Base-by-base conservation (phyloP, 1,284 basidiomycete species). In the Tylopilus orsonianus region DNA sequence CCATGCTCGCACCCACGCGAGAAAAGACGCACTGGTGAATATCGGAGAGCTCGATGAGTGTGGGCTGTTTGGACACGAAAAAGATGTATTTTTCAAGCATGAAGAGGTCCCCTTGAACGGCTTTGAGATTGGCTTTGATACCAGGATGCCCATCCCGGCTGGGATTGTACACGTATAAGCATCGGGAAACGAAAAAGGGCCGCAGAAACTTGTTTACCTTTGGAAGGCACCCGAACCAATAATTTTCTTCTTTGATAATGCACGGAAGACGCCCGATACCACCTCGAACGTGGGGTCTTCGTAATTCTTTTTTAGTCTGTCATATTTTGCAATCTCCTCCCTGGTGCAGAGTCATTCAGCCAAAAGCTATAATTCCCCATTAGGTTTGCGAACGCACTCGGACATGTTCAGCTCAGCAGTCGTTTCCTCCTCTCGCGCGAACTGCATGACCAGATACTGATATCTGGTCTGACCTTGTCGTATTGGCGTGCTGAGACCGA, bases 381-480 rank as follows among this genome's bases (percentile, higher is more conserved):
- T 35, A 3, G 34, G 27, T 6, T 27, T 36, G 29, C 37, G 40
- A 10, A 72, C 88, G 52, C 68, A 93, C 91, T 98, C 93, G 48
- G 85, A 78, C 74, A 99, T 83, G 66, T 97, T 97, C 44, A 99
- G 75, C 65, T 97, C 94, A 4, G 94, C 92, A 36, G 95, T 96
- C 56, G 96, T 93, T 69, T 97, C 95, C 67, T 99, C 97, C 60
- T 98, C 96, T 54, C 93, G 84, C 23, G 87, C 89, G 72, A 97
- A 99, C 64, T 97, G 94, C 83, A 98, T 94, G 44, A 99, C 96
- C 14, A 99, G 77, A 70, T 97, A 99, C 44, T 96, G 95, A 69
- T 99, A 99, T 38, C 93, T 80, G 0, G 97, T 99, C 66, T 99
- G 97, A 48, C 97, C 97, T 78, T 99, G 97, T 48, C 97, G 85